Evolutionary conservation across 2,329 filamentous ascomycete species (phyloP), one percentile per base, ranked within the genome.

Genomic region (Aspergillus calidoustus): DNA sequence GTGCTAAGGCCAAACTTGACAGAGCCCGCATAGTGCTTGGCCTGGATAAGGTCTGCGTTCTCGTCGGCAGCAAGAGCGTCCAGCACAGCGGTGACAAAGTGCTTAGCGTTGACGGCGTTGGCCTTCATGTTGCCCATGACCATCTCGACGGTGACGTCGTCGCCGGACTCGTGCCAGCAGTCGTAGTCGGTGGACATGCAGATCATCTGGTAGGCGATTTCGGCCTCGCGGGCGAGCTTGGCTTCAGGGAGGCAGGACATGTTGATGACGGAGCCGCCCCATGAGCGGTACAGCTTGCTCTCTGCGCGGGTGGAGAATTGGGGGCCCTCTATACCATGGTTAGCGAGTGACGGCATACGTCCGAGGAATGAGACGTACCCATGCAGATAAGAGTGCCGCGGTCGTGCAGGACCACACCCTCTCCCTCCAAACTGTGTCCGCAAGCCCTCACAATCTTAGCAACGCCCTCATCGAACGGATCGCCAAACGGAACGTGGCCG

Each of bases 151-250:
- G 93, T 93, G 65, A 99, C 95, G 64, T 86, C 82, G 67, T 91
- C 91, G 61, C 88, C 90, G 53, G 86, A 86, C 22, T 86, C 88
- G 54, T 93, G 91, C 95, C 95, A 99, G 87, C 94, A 98, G 83
- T 99, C 95, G 78, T 99, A 99, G 82, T 99, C 95, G 30, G 95
- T 99, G 38, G 92, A 92, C 95, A 99, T 99, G 84, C 94, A 97
- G 73, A 99, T 96, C 87, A 97, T 96, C 82, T 96, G 93, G 80
- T 98, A 98, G 41, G 90, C 91, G 70, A 99, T 91, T 83, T 99
- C 95, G 25, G 95, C 95, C 82, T 99, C 95, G 57, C 92, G 89
- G 9, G 95, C 95, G 22, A 99, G 88, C 84, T 99, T 99, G 54
- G 94, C 91, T 81, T 99, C 95, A 22, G 95, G 95, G 17, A 99